These are phyloP conservation scores for Sclerotinia borealis DNA, from an alignment of 2,329 filamentous ascomycete species.

Conservation along the genomic window DNA sequence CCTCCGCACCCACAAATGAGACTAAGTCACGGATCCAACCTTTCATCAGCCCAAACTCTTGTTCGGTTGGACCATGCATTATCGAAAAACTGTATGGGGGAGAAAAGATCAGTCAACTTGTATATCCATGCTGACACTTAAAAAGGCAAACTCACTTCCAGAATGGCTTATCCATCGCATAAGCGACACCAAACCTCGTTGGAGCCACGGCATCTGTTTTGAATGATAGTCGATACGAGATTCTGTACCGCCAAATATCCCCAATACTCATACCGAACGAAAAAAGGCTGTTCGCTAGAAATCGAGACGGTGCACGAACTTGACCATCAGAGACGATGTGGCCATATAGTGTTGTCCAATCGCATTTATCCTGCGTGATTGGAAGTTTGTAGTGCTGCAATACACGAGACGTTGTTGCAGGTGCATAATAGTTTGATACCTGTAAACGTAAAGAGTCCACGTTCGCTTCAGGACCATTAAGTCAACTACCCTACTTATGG, in stretches of 20 bases:
- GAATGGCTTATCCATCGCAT: slow-evolving; percentile 39
- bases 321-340: slow-evolving; percentile 38
- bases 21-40: slow-evolving; percentile 36
- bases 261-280: slow-evolving; percentile 32
- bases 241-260: slow-evolving; percentile 39
- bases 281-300: slow-evolving; percentile 31
- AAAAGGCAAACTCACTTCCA: slow-evolving; percentile 35
- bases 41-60: slow-evolving; percentile 35
- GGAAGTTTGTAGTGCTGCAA: slow-evolving; percentile 36
- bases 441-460: slow-evolving; percentile 35
- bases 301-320: slow-evolving; percentile 35
- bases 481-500: too few species aligned
- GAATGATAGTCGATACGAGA: slow-evolving; percentile 39
- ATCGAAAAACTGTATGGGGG: slow-evolving; percentile 33
- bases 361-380: slow-evolving; percentile 26
- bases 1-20: slow-evolving; percentile 35
- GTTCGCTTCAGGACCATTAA: slow-evolving; percentile 34
- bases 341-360: slow-evolving; percentile 38
- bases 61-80: slow-evolving; percentile 34
- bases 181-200: slow-evolving; percentile 32
- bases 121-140: not conserved
- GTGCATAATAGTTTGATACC: slow-evolving; percentile 40
- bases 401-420: slow-evolving; percentile 34
- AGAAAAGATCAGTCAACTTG: not conserved
- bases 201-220: slow-evolving; percentile 38